Percentiles rank a stretch among this genome's conserved stretches.
phyloP scores from a whole-genome alignment of 2,329 filamentous ascomycete species.

The Diaporthe sp. region DNA sequence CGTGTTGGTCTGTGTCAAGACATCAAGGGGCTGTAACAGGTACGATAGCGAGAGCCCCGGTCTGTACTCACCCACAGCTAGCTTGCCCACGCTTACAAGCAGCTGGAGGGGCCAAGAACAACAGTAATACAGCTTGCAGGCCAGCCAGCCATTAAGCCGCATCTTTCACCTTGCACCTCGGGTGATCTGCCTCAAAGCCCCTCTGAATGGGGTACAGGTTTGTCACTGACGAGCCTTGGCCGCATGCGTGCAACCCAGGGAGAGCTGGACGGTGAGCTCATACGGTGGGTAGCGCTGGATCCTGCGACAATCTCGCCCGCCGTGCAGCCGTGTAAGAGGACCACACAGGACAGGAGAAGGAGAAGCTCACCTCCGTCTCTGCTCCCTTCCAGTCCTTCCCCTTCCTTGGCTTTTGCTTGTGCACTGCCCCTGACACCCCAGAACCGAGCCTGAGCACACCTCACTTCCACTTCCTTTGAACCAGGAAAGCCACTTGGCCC shows the following conservation, averaged over 20 bases:
- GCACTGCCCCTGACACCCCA: neutral
- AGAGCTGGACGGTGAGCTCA: constrained; percentile 15
- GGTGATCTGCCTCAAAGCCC: constrained; percentile 1
- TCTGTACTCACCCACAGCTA: neutral
- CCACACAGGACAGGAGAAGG: neutral
- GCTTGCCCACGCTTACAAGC: neutral
- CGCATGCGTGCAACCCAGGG: neutral
- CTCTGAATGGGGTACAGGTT: constrained; percentile 11
- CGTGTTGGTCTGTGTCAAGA: neutral
- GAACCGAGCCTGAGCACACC: neutral
- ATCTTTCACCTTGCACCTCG: neutral
- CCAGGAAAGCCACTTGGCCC: neutral
- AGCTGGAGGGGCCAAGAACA: neutral
- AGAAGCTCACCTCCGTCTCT: neutral
- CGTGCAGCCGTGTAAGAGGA: neutral
- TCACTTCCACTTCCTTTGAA: neutral
- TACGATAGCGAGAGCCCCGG: neutral
- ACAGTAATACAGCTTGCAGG: neutral
- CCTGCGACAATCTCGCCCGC: constrained; percentile 13
- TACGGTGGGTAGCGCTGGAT: constrained; percentile 10
- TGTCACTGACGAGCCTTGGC: constrained; percentile 21
- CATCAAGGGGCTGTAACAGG: neutral
- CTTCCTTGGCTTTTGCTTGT: constrained; percentile 13
- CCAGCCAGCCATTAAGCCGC: neutral
- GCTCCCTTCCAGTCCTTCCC: neutral